A percentile compares a stretch with the other conserved stretches of the same genome.
Evolutionary conservation across 108 stramenopile genomes (phyloP).

Genomic region (Fistulifera solaris): DNA sequence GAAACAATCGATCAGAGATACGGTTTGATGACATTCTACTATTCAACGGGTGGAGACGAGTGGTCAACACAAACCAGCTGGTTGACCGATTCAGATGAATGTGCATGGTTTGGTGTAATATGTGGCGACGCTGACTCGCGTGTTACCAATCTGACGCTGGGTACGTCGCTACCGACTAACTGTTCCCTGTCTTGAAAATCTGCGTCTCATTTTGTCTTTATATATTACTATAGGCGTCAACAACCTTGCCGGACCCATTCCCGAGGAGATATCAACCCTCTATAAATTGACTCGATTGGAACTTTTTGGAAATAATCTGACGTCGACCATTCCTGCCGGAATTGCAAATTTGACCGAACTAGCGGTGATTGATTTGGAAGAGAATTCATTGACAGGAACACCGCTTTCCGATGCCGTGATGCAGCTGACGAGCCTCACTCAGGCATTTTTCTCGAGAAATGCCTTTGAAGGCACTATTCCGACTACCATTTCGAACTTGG

Average conservation of each 20-base stretch:
- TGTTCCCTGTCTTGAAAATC: slow-evolving; percentile 8
- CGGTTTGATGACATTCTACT: slow-evolving; percentile 35
- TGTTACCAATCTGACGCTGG: background rate
- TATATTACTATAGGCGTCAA: background rate
- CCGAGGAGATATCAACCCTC: slow-evolving; percentile 4
- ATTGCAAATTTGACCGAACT: slow-evolving; percentile 14
- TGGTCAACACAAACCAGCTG: slow-evolving; percentile 32
- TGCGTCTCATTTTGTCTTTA: slow-evolving; percentile 2
- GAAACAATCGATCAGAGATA: slow-evolving; percentile 33
- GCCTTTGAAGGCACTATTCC: slow-evolving; percentile 1
- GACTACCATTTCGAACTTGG: slow-evolving; percentile 9
- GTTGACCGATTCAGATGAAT: slow-evolving; percentile 25
- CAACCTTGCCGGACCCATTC: slow-evolving; percentile 7
- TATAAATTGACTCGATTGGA: slow-evolving; percentile 4
- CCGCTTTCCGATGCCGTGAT: background rate
- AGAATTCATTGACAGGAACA: slow-evolving; percentile 4
- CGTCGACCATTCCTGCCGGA: slow-evolving; percentile 1
- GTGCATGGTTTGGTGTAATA: slow-evolving; percentile 32
- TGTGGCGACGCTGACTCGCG: slow-evolving; percentile 4
- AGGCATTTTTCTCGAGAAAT: slow-evolving; percentile 23
- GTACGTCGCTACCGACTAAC: background rate
- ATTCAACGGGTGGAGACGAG: slow-evolving; percentile 28
- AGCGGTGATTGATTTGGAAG: slow-evolving; percentile 9
- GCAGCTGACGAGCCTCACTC: slow-evolving; percentile 11
- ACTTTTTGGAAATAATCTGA: background rate